Evolutionary conservation across 2,329 filamentous ascomycete species (phyloP).

Genomic region (Alternaria longipes): DNA sequence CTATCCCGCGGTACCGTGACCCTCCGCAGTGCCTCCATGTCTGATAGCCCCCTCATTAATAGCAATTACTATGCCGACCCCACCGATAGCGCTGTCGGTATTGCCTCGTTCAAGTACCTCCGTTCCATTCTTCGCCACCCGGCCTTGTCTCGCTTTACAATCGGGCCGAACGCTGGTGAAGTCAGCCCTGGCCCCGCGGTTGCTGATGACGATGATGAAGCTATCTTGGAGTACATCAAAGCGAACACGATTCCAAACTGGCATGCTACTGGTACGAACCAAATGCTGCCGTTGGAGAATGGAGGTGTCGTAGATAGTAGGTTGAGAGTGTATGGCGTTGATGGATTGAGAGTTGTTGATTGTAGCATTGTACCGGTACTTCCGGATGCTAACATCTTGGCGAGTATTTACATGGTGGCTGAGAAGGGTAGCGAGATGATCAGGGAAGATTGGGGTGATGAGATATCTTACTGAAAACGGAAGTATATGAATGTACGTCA

Average conservation of each 20-base stretch:
- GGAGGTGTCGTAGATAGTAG: conserved; percentile 45
- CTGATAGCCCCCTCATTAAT: conserved; percentile 46
- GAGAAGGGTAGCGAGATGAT: conserved; percentile 42
- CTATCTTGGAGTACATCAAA: conserved; percentile 40
- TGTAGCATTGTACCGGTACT: conserved; percentile 41
- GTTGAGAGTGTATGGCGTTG: conserved; percentile 45
- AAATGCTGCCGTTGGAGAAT: conserved; percentile 40
- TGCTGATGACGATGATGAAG: conserved; percentile 37
- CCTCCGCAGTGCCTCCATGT: conserved; percentile 40
- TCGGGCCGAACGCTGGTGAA: conserved; percentile 39
- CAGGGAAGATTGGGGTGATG: conserved; percentile 29
- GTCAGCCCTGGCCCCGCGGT: conserved; percentile 38
- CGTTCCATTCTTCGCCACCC: conserved; percentile 39
- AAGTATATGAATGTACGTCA: background rate
- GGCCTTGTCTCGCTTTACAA: conserved; percentile 27
- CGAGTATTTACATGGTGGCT: conserved; percentile 36
- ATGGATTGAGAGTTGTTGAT: conserved; percentile 46
- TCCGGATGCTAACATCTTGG: conserved; percentile 34
- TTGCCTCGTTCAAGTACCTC: conserved; percentile 46
- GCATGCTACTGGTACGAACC: conserved; percentile 49
- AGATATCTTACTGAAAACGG: background rate
- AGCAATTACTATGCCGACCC: conserved; percentile 47
- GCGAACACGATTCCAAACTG: conserved; percentile 35
- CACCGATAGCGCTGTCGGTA: conserved; percentile 44
- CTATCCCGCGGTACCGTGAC: conserved; percentile 51